Base-by-base conservation (phyloP, 768 basidiomycete species). In the Lactarius tabidus region DNA sequence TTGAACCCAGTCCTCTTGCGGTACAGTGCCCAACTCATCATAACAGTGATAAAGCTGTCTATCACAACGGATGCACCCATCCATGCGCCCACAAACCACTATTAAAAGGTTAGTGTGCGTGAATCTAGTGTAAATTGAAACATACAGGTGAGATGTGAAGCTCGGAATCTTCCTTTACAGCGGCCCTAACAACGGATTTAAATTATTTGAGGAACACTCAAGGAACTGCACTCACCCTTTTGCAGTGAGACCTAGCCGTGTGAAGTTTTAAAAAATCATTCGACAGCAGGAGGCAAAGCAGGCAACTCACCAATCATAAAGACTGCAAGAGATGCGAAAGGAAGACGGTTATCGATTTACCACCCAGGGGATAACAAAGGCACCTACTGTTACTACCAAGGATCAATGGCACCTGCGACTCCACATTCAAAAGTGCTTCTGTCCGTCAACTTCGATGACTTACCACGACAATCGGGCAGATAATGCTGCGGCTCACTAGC, bases 21-120 rank as follows among this genome's bases (percentile, higher is more conserved):
- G 23, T 75, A 77, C 52, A 84, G 73, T 63, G 79, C 81, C 67
- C 79, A 82, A 68, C 80, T 81, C 60, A 84, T 76, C 18, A 80
- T 74, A 48, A 73, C 67, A 3, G 82, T 82, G 57, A 84, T 82
- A 62, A 82, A 75, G 64, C 82, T 75, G 68, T 84, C 82, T 10
- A 81, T 78, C 17, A 78, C 78, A 20, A 80, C 80, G 31, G 82
- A 80, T 62, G 80, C 78, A 36, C 81, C 80, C 14, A 75, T 52
- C 1, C 82, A 82, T 35, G 77, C 68, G 68, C 78, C 79, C 7
- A 82, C 81, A 18, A 83, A 77, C 83, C 82, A 83, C 82, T 78
- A 60, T 41, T 8, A 14, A 14, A 18, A n/a, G 20, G 9, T 56
- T 18, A 60, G 53, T 18, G 20, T 10, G 18, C 10, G 26, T 35